phyloP scores from a whole-genome alignment of 2,329 filamentous ascomycete species.

The Botrytis tulipae region DNA sequence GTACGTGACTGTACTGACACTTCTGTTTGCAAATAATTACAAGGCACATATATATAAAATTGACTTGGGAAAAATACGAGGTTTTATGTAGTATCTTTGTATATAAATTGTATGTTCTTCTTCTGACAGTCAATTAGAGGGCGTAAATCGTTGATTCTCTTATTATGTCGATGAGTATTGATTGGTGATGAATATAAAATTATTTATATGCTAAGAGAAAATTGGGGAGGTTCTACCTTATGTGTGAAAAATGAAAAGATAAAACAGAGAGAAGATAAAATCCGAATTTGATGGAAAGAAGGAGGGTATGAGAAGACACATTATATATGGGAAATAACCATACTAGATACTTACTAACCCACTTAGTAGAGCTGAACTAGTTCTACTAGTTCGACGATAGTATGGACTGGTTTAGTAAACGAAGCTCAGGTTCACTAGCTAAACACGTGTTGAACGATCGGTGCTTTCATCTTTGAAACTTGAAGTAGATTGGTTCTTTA shows the following conservation, averaged over 20 bases:
- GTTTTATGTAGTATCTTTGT: not conserved
- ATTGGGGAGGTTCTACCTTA: not conserved
- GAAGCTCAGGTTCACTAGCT: not conserved
- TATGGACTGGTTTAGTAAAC: not conserved
- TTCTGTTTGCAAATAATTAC: not conserved
- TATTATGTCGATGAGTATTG: not conserved
- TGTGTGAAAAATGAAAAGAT: not conserved
- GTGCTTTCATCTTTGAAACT: not conserved
- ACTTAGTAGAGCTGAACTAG: not conserved
- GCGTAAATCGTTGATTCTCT: not conserved
- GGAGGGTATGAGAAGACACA: not conserved
- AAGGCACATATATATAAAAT: not conserved
- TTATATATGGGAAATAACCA: not conserved
- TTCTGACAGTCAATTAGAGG: not conserved
- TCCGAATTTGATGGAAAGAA: not conserved
- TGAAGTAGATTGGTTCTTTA: no score
- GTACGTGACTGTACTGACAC: not conserved
- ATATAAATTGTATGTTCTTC: not conserved
- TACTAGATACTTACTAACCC: not conserved
- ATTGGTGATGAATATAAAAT: not conserved
- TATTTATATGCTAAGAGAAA: not conserved
- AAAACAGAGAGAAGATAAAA: not conserved
- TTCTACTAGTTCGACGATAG: not conserved
- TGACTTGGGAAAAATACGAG: not conserved
- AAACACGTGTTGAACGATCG: not conserved